phyloP scores from a whole-genome alignment of 257 asterid genomes.

The Solanum sitiens region DNA sequence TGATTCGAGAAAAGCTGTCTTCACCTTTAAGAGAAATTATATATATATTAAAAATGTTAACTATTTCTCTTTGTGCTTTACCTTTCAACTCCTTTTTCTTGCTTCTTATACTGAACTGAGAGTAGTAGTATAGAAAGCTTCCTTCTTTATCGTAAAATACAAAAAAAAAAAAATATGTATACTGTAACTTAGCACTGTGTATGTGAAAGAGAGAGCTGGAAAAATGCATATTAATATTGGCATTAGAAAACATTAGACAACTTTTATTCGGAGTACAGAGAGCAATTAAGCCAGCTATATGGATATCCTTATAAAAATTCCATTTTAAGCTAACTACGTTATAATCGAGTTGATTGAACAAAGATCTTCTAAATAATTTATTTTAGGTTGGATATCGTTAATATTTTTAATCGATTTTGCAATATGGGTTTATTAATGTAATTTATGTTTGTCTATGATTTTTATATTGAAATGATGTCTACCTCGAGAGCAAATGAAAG shows the following conservation, averaged over 20 bases:
- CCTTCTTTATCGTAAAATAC: not conserved
- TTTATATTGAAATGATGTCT: not conserved
- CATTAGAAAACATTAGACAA: not conserved
- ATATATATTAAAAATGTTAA: not conserved
- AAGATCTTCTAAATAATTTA: rapidly evolving
- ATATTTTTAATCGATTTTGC: not conserved
- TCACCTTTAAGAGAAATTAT: not conserved
- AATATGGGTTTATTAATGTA: rapidly evolving
- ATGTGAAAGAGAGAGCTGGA: not conserved
- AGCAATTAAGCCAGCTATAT: not conserved
- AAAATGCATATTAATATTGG: not conserved
- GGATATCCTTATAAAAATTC: not conserved
- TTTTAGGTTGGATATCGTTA: not conserved
- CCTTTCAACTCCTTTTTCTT: not conserved
- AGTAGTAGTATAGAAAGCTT: not conserved
- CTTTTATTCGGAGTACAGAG: not conserved
- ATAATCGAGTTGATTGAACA: not conserved
- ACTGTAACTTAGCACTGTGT: not conserved
- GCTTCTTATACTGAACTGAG: not conserved
- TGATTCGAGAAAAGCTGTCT: not conserved
- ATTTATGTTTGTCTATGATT: not conserved
- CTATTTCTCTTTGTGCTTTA: not conserved
- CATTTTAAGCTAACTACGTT: not conserved
- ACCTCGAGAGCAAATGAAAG: not conserved
- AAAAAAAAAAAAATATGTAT: not conserved